Evolutionary conservation across 257 asterid species (phyloP), one percentile per base, ranked within the genome.

Genomic region (Eucommia ulmoides): DNA sequence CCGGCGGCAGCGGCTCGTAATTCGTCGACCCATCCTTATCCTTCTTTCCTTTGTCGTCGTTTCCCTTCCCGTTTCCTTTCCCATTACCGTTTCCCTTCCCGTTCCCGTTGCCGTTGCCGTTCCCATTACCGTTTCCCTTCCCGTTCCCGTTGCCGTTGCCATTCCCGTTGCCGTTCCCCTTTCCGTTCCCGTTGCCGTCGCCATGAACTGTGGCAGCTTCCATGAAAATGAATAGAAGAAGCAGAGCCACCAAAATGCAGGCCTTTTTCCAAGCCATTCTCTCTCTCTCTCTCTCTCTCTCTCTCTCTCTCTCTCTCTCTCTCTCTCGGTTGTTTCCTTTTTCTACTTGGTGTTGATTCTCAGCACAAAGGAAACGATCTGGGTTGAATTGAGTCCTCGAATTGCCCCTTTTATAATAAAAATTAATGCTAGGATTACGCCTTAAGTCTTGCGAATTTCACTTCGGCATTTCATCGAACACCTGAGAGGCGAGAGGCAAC

Each of bases 1-100:
- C 15, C 0, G 72, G 48, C 2, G 73, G 47, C 50, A 82, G 11
- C 14, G 21, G 22, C 0, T n/a, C 20, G 41, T 79, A 82, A 45
- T 72, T 65, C 1, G 78, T 65, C 1, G 80, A 45, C 12, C 74
- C 75, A 9, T 72, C 82, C n/a, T n/a, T n/a, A n/a, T n/a, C n/a
- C n/a, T n/a, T n/a, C n/a, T n/a, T n/a, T n/a, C n/a, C n/a, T n/a
- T n/a, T n/a, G 46, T 71, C 82, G 15, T 22, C 0, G 0, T 59
- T 51, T 8, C 53, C 56, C 58, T 24, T 55, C 55, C 61, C 55
- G 11, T 41, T n/a, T 16, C 24, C 44, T 9, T 35, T 56, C n/a
- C 51, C 49, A 25, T 52, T 60, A 1, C 45, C 56, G 8, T 65
- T 49, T 0, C 59, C 65, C 2, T 49, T 52, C 0, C 60, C 64